These are phyloP conservation scores for Neopestalotiopsis sp. DNA, from an alignment of 2,329 filamentous ascomycete species.

Conservation along the genomic window DNA sequence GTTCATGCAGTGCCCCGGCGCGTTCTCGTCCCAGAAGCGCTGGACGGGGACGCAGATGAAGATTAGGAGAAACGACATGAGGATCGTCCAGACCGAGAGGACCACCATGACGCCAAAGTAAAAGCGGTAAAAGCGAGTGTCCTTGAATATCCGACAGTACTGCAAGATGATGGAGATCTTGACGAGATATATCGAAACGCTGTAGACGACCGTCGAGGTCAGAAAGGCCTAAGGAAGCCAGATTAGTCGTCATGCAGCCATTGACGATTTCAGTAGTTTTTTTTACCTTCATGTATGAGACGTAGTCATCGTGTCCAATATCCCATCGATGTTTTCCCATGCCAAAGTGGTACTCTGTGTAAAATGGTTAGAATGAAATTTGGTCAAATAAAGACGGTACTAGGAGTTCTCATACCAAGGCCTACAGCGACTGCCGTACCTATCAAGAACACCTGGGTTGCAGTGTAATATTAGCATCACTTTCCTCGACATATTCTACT, in stretches of 20 bases:
- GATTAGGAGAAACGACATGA: not conserved
- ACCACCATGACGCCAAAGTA: constrained; percentile 5
- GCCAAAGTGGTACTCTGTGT: constrained; percentile 9
- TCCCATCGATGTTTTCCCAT: not conserved
- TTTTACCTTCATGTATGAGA: constrained; percentile 9
- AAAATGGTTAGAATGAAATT: not conserved
- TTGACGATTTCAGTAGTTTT: not conserved
- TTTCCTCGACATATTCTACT: not conserved
- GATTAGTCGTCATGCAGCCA: not conserved
- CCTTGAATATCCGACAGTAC: constrained; percentile 17
- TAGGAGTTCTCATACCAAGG: not conserved
- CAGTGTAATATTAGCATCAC: not conserved
- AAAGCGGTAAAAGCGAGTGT: constrained; percentile 8
- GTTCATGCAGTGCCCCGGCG: constrained; percentile 8
- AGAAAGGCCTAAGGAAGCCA: constrained; percentile 4
- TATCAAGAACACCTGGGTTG: not conserved
- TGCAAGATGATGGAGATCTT: constrained; percentile 17
- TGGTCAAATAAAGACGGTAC: no score
- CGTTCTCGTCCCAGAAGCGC: constrained; percentile 7
- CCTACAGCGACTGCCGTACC: constrained; percentile 3
- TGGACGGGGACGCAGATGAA: constrained; percentile 14
- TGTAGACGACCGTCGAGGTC: constrained; percentile 7
- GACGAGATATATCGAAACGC: constrained; percentile 13
- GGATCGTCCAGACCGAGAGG: constrained; percentile 9
- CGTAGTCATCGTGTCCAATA: not conserved